phyloP scores from a whole-genome alignment of 2,329 filamentous ascomycete genomes.

The Fusarium pilosicola region DNA sequence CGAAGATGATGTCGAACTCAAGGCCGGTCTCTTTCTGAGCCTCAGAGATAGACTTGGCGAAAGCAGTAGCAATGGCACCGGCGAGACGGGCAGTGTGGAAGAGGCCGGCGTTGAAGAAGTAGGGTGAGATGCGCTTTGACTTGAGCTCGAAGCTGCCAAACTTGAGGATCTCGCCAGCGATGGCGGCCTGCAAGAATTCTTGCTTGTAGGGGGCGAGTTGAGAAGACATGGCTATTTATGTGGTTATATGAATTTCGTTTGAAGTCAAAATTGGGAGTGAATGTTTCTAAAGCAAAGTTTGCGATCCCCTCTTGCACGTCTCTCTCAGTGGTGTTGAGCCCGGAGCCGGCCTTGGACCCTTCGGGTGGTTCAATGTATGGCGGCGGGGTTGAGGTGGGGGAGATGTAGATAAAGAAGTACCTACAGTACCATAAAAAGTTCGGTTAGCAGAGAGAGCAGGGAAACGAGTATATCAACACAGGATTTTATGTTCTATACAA shows the following conservation, averaged over 20 bases:
- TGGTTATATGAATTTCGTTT: neutral
- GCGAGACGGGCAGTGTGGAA: constrained; percentile 86
- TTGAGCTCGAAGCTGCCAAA: constrained; percentile 92
- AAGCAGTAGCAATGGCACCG: constrained; percentile 81
- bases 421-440: neutral
- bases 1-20: constrained; percentile 88
- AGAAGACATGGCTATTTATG: constrained; percentile 49
- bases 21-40: constrained; percentile 56
- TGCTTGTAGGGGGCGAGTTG: constrained; percentile 73
- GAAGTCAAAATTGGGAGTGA: neutral
- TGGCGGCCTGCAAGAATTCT: constrained; percentile 75
- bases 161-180: constrained; percentile 76
- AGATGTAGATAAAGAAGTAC: constrained; percentile 19
- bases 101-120: constrained; percentile 97
- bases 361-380: constrained; percentile 16
- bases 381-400: constrained; percentile 39
- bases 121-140: constrained; percentile 89
- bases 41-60: constrained; percentile 73
- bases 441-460: neutral
- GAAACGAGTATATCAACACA: neutral
- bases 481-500: neutral
- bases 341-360: constrained; percentile 25
- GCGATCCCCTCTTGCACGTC: constrained; percentile 25
- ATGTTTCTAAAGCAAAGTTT: constrained; percentile 32
- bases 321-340: constrained; percentile 31